These are phyloP conservation scores for Asclepias syriaca DNA, from an alignment of 257 asterid genomes.

Conservation along the genomic window DNA sequence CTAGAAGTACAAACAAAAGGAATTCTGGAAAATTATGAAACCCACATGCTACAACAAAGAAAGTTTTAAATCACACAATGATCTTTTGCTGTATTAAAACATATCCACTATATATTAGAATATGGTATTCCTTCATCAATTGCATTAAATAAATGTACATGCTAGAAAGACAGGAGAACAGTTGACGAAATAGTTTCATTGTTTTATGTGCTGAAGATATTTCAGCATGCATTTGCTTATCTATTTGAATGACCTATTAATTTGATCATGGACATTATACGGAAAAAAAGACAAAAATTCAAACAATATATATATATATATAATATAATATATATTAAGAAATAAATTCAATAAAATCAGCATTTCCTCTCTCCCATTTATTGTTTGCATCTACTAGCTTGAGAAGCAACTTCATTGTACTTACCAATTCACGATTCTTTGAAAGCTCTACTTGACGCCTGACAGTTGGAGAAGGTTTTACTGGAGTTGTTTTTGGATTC, in stretches of 20 bases:
- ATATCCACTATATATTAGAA: not conserved
- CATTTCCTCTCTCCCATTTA: not conserved
- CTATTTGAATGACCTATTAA: not conserved
- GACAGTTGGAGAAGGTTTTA: constrained; percentile 42
- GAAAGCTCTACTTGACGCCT: constrained; percentile 46
- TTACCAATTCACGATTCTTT: constrained; percentile 60
- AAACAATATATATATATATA: not conserved
- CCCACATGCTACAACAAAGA: not conserved
- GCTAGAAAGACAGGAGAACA: not conserved
- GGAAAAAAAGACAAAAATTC: not conserved
- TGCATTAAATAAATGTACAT: not conserved
- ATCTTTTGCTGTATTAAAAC: not conserved
- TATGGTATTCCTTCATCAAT: not conserved
- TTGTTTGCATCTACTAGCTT: not conserved
- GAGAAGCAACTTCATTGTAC: constrained; percentile 13
- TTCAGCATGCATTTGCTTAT: not conserved
- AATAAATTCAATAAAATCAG: not conserved
- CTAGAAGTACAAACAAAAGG: not conserved
- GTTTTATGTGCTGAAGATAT: not conserved
- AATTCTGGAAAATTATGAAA: not conserved
- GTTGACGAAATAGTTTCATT: not conserved
- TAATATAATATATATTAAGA: not conserved
- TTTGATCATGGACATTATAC: not conserved
- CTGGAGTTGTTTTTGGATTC: constrained; percentile 31
- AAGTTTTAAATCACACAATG: not conserved